A percentile compares a stretch with the other conserved stretches of the same genome.
Evolutionary conservation across 345 rosid genomes (phyloP).

Genomic region (Dipteronia sinensis): DNA sequence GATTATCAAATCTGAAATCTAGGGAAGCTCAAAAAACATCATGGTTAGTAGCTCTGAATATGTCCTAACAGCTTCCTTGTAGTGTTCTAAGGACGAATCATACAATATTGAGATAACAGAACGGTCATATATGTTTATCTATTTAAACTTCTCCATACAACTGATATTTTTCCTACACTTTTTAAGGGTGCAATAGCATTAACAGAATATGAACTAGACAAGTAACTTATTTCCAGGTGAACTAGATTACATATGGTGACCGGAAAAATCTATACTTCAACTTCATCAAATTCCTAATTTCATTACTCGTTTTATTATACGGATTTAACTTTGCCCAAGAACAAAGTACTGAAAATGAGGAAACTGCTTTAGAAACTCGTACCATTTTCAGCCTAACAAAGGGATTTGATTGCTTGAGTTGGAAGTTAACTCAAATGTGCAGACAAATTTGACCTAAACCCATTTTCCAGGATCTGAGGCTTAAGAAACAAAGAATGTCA

Average conservation of each 20-base stretch:
- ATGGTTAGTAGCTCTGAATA: too few relatives aligned
- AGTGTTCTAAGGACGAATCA: background rate
- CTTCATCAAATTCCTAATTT: background rate
- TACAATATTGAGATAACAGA: background rate
- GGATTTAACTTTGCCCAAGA: background rate
- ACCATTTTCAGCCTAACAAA: background rate
- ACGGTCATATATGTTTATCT: too few relatives aligned
- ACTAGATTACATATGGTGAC: background rate
- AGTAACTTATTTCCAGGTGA: too few relatives aligned
- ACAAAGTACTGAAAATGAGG: background rate
- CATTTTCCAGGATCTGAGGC: background rate
- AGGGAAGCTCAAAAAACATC: too few relatives aligned
- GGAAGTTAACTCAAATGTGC: background rate
- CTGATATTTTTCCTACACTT: too few relatives aligned
- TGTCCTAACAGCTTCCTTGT: too few relatives aligned
- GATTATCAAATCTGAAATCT: background rate
- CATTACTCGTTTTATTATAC: background rate
- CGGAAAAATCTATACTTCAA: too few relatives aligned
- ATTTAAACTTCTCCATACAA: too few relatives aligned
- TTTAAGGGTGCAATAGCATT: too few relatives aligned
- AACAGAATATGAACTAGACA: too few relatives aligned
- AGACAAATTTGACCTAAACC: background rate
- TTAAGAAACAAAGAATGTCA: background rate
- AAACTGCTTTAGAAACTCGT: background rate
- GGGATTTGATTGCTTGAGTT: background rate